phyloP scores from a whole-genome alignment of 2,329 filamentous ascomycete species.

The Coleophoma crateriformis region DNA sequence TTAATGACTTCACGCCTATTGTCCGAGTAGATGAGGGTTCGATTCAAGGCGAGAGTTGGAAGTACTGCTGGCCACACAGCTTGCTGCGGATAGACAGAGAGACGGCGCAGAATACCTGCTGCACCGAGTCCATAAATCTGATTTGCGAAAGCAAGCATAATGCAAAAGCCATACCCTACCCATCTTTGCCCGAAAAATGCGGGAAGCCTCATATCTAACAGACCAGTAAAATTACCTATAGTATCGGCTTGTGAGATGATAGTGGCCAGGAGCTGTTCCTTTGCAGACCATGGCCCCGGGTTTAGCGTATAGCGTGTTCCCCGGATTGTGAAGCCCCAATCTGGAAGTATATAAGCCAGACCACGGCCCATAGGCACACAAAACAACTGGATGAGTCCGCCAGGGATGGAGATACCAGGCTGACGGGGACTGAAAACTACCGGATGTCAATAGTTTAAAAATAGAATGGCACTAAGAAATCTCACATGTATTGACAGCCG shows the following conservation, averaged over 20 bases:
- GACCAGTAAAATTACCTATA: too few relatives aligned
- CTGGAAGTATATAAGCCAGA: neutral
- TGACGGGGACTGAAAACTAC: conserved; percentile 7
- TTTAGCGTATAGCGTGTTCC: too few relatives aligned
- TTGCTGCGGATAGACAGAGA: conserved; percentile 30
- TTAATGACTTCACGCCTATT: conserved; percentile 24
- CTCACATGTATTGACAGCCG: conserved; percentile 8
- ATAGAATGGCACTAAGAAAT: neutral
- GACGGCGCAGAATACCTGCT: conserved; percentile 27
- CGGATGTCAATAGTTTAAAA: too few relatives aligned
- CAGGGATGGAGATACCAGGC: conserved; percentile 6
- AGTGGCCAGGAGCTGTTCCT: too few relatives aligned
- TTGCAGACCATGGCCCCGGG: too few relatives aligned
- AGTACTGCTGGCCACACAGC: conserved; percentile 29
- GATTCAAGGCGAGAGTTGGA: conserved; percentile 29
- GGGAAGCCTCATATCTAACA: conserved; percentile 23
- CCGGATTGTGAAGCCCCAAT: too few relatives aligned
- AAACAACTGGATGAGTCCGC: conserved; percentile 6
- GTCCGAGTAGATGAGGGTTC: conserved; percentile 21
- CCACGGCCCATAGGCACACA: conserved; percentile 6
- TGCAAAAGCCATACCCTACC: conserved; percentile 24
- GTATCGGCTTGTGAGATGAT: too few relatives aligned
- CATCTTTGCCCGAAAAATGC: conserved; percentile 28
- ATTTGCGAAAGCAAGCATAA: conserved; percentile 26
- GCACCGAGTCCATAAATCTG: conserved; percentile 29